Evolutionary conservation across 495 filamentous ascomycete genomes (phyloP), one percentile per base, ranked within the genome.

Genomic region (Durotheca rogersii): DNA sequence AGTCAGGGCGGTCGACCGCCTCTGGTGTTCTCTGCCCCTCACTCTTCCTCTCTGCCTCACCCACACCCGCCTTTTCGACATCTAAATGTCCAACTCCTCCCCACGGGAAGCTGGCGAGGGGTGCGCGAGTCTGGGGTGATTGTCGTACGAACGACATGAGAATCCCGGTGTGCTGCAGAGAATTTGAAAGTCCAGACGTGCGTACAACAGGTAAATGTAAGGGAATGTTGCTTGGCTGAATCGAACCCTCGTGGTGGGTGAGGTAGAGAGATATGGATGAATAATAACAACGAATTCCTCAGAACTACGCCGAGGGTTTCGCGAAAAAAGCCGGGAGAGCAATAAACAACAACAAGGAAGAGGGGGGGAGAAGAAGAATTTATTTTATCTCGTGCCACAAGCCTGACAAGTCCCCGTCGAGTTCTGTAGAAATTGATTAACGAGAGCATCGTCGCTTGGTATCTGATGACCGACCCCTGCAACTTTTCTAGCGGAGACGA

Each of bases 381-480:
- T n/a, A n/a, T n/a, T n/a, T n/a, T n/a, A n/a, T n/a, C n/a, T 35
- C 5, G 3, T 35, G 32, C 32, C 15, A 16, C 12, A 35, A 4
- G 32, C 11, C 11, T 16, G 15, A n/a, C 11, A n/a, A 35, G 32
- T 4, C 32, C 15, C 32, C 38, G 12, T 48, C 32, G 7, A 38
- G 25, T 32, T 39, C 37, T 18, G 23, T 38, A 37, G 17, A 47
- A 19, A 18, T 23, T 10, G 31, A 48, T 44, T 45, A 29, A 47
- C 7, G 42, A 16, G 32, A n/a, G 41, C 11, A 42, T 38, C 39
- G 48, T 41, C 20, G 36, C 17, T 45, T n/a, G 25, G 34, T 14
- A 27, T 47, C 49, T 45, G 33, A 49, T 58, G 39, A 47, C 47
- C 33, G 53, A 51, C 31, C 55, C 55, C 36, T 53, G 55, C 19